These are phyloP conservation scores for Gossypium trilobum DNA, from an alignment of 441 rosid species.

Conservation along the genomic window DNA sequence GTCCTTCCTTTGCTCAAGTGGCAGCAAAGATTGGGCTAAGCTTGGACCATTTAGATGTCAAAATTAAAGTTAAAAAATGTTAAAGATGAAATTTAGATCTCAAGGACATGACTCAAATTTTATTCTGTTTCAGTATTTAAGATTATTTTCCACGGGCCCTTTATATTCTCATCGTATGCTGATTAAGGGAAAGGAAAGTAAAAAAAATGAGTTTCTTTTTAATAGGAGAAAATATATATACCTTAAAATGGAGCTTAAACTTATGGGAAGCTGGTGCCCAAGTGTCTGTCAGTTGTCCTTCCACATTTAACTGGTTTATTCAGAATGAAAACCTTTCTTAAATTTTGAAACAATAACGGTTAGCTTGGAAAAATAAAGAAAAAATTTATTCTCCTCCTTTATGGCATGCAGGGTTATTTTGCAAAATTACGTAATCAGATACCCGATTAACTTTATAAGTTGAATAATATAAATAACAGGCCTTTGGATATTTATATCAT, in stretches of 20 bases:
- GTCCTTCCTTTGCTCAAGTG: background rate
- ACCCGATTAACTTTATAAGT: background rate
- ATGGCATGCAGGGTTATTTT: background rate
- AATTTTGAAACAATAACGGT: background rate
- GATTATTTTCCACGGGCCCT: background rate
- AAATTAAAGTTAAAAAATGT: background rate
- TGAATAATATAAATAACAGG: background rate
- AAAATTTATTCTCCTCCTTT: background rate
- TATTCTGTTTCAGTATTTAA: background rate
- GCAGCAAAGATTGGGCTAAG: background rate
- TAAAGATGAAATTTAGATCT: background rate
- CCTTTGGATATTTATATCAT: constrained; percentile 5
- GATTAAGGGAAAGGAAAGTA: background rate
- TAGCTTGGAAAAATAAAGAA: background rate
- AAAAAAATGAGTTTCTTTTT: background rate
- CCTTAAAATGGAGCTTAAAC: background rate
- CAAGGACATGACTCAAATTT: background rate
- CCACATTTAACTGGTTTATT: background rate
- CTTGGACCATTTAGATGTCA: background rate
- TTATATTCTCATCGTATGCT: background rate
- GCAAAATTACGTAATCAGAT: too few species aligned
- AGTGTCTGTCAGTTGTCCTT: background rate
- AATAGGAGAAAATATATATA: background rate
- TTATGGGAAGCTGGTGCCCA: background rate
- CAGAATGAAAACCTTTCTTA: background rate